A percentile compares a stretch with the other conserved stretches of the same genome.
Conservation (phyloP, 257 asterid species). For the Solanum chaucha region DNA sequence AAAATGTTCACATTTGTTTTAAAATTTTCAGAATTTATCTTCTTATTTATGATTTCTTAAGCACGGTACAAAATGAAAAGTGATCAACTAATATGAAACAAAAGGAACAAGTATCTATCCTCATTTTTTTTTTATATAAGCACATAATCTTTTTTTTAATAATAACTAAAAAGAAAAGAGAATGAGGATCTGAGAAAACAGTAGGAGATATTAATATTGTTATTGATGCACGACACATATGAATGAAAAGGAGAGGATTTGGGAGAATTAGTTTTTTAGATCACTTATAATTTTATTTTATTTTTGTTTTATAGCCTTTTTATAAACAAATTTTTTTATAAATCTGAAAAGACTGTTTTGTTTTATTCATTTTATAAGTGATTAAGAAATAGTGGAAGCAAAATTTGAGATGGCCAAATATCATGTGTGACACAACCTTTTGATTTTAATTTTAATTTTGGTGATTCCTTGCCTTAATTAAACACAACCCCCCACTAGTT, state of each 20-base stretch:
- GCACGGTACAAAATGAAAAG: background rate
- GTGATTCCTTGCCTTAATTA: conserved; percentile 1
- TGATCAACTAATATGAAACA: background rate
- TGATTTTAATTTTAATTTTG: conserved; percentile 1
- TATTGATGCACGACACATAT: background rate
- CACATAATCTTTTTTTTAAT: background rate
- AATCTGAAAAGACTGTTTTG: background rate
- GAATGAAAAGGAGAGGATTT: background rate
- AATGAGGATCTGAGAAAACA: conserved; percentile 3
- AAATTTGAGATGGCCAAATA: conserved; percentile 20
- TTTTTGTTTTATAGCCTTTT: background rate
- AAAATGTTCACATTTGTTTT: no score
- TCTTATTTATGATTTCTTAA: background rate
- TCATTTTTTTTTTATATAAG: background rate
- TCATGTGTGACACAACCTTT: conserved; percentile 24
- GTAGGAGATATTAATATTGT: conserved; percentile 12
- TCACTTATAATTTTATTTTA: background rate
- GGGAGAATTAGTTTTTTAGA: background rate
- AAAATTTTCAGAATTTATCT: fast-evolving
- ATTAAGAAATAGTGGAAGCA: background rate
- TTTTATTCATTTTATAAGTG: background rate
- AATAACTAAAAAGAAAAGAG: background rate
- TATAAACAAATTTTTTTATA: background rate
- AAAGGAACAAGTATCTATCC: background rate
- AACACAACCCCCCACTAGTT: background rate